Evolutionary conservation across 805 yeast species (phyloP), one percentile per base, ranked within the genome.

Genomic region (Kodamaea lidongshanica): DNA sequence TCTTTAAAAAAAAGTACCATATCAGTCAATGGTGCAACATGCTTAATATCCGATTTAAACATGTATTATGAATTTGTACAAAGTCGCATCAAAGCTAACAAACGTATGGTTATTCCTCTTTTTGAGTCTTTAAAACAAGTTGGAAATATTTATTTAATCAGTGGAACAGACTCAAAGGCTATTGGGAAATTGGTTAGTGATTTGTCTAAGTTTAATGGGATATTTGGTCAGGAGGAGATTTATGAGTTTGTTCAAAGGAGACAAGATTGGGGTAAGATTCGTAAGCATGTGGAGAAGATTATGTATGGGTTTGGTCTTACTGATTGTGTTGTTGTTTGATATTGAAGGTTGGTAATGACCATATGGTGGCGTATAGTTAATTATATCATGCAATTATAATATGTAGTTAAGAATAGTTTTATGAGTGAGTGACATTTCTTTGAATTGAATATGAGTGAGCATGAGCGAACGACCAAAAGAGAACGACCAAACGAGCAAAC

Each of bases 141-240:
- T n/a, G 85, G 94, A 0, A 89, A 83, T 45, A 61, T 89, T 15
- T 92, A 76, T 50, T 60, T 92, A 30, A 79, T 89, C 14, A 65
- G 73, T 21, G 74, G 77, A 9, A 58, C 62, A 21, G 92, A 86
- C 41, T 79, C 95, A 0, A 83, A 79, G 47, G 87, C 87, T 16
- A 65, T 89, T 12, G 97, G 96, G 0, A 74, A 74, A 38, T 68
- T 89, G 37, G 79, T 88, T 27, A 74, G 89, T 36, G 96, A 87
- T 50, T 65, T 86, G 41, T 76, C 82, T 30, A 73, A 88, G 46
- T 92, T 86, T 54, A 81, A 86, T 42, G 96, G 96, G 1, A 75
- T 89, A 4, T 81, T 89, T 48, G 74, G 79, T 16, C 95, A 94
- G 26, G 97, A 92, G 44, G 98, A 89, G 44, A 79, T 89, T n/a